Evolutionary conservation across 2,329 filamentous ascomycete genomes (phyloP).

Genomic region (Pseudopithomyces maydicus): DNA sequence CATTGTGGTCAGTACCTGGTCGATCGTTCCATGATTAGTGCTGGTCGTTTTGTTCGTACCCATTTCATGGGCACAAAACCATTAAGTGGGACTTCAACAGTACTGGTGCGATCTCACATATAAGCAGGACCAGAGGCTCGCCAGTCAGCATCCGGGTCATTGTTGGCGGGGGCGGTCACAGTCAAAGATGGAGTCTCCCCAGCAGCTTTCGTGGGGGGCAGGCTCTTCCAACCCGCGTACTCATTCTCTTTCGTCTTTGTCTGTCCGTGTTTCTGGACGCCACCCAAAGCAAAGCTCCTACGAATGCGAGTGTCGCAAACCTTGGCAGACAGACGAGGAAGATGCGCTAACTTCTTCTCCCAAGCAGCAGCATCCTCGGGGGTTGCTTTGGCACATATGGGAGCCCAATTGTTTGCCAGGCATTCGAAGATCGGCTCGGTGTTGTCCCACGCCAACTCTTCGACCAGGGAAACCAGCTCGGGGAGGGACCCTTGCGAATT

Average conservation of each 20-base stretch:
- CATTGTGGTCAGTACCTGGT: too few relatives aligned
- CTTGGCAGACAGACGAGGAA: neutral
- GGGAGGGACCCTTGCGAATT: constrained; percentile 22
- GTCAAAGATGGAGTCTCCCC: neutral
- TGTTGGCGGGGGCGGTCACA: neutral
- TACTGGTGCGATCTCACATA: neutral
- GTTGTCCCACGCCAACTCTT: constrained; percentile 14
- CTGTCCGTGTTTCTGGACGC: neutral
- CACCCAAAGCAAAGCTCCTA: neutral
- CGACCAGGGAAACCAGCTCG: constrained; percentile 26
- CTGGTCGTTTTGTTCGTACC: too few relatives aligned
- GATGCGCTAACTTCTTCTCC: neutral
- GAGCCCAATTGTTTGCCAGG: constrained; percentile 30
- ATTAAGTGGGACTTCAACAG: neutral
- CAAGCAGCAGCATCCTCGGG: neutral
- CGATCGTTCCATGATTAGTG: too few relatives aligned
- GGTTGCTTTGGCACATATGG: constrained; percentile 6
- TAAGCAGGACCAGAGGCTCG: neutral
- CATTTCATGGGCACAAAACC: too few relatives aligned
- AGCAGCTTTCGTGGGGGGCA: neutral
- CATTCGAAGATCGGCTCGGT: constrained; percentile 38
- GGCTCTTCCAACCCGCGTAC: too few relatives aligned
- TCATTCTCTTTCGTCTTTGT: neutral
- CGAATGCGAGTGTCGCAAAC: neutral
- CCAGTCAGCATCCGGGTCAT: constrained; percentile 1